phyloP scores from a whole-genome alignment of 2,329 filamentous ascomycete species.

The Diaporthe citrichinensis region DNA sequence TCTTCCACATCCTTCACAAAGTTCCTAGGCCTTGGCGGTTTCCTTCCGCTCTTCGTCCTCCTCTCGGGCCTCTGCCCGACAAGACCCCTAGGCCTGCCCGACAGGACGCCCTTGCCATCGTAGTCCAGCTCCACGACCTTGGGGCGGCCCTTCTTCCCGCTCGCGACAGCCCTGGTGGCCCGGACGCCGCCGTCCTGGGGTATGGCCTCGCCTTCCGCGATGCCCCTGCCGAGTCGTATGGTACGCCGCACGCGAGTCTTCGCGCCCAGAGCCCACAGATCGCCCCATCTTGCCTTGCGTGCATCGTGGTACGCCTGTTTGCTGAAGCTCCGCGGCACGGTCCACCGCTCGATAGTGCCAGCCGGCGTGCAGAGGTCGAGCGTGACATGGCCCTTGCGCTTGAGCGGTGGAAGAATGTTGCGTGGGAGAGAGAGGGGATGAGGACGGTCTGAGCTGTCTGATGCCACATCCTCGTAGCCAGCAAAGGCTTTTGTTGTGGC shows the following conservation, averaged over 20 bases:
- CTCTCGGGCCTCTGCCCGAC: conserved; percentile 51
- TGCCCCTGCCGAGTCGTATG: conserved; percentile 70
- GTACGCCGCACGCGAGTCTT: conserved; percentile 81
- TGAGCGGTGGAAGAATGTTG: conserved; percentile 83
- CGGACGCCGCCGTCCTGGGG: conserved; percentile 63
- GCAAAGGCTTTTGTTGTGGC: conserved; percentile 77
- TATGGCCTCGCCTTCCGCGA: conserved; percentile 44
- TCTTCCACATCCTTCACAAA: conserved; percentile 58
- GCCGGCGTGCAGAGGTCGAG: conserved; percentile 91
- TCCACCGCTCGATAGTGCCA: conserved; percentile 93
- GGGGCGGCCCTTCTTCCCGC: conserved; percentile 50
- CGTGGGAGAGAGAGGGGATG: conserved; percentile 82
- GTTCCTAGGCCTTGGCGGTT: conserved; percentile 52
- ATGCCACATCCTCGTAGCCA: conserved; percentile 72
- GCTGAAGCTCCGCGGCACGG: conserved; percentile 85
- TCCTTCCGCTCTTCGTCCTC: conserved; percentile 59
- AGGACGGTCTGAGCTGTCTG: conserved; percentile 53
- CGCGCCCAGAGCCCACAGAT: conserved; percentile 94
- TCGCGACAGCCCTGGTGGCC: conserved; percentile 49
- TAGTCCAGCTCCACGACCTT: conserved; percentile 58
- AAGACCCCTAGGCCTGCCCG: conserved; percentile 53
- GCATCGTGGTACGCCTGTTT: conserved; percentile 91
- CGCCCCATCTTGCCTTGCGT: conserved; percentile 90
- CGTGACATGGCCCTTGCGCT: conserved; percentile 88
- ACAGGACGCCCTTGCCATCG: conserved; percentile 54